Conservation (phyloP, 495 filamentous ascomycete genomes). For the Chaetomium tenue region DNA sequence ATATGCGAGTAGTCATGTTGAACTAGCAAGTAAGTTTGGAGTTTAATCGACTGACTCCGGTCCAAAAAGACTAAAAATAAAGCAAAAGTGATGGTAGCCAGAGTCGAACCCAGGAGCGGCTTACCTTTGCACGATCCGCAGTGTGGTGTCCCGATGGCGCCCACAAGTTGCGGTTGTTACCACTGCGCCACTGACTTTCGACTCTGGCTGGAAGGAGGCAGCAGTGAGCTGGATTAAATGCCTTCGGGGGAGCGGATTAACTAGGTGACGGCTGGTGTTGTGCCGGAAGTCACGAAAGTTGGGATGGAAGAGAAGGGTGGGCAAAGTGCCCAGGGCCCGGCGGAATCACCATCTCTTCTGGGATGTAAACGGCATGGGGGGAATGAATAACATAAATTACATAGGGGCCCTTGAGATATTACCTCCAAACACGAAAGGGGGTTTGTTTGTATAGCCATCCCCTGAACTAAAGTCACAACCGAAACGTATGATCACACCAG, state of each 20-base stretch:
- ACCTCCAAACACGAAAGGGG: no score
- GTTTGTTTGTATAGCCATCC: no score
- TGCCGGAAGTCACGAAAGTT: not conserved
- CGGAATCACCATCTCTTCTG: no score
- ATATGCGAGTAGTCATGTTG: no score
- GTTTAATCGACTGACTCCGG: no score
- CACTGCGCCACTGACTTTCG: constrained; percentile 6
- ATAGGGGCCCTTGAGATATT: no score
- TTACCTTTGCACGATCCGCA: constrained; percentile 5
- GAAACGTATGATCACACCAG: no score
- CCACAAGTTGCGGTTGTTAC: constrained; percentile 10
- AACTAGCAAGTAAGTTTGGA: no score
- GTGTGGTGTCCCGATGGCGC: constrained; percentile 4
- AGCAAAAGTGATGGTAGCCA: not conserved
- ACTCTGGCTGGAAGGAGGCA: not conserved
- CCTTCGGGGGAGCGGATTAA: no score
- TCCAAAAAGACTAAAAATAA: not conserved
- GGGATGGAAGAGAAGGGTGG: not conserved
- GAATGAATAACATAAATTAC: no score
- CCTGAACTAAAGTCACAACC: no score
- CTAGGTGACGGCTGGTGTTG: not conserved
- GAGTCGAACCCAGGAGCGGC: constrained; percentile 5
- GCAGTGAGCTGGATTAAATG: not conserved
- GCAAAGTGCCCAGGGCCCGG: not conserved
- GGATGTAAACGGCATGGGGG: no score